Evolutionary conservation across 2,329 filamentous ascomycete species (phyloP), one percentile per base, ranked within the genome.

Genomic region (Scytalidium lignicola): DNA sequence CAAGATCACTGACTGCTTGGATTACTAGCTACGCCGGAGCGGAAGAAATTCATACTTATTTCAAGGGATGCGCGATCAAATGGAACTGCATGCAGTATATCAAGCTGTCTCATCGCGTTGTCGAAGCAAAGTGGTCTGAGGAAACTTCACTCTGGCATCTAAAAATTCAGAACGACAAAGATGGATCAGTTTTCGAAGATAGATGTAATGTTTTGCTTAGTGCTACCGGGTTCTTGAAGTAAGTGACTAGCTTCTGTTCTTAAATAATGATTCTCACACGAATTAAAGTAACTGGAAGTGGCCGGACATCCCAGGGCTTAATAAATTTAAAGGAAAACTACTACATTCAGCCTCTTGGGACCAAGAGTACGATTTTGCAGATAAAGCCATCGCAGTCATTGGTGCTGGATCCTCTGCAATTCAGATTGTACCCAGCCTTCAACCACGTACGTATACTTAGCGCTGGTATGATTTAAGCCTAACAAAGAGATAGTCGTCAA

Each of bases 301-400:
- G 70, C 79, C 79, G 1, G 68, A 71, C 17, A 71, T 82, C 19
- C 68, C 72, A 0, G 80, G 79, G 0, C 51, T 76, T 0, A 55
- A 71, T 1, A 66, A 64, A n/a, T 85, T 80, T 64, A 62, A 70
- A 44, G 80, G 80, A 5, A 59, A 64, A 6, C 62, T 80, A 5
- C 68, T 80, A 41, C 80, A 83, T 57, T 76, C 76, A 0, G 74
- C 80, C 1, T 68, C 70, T 29, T 84, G 78, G 78, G 71, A 77
- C 1, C 62, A 74, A 3, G 68, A 71, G 15, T 64, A 77, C 8
- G 67, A 75, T 15, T 62, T 79, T 5, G 58, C 58, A 1, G 70
- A 64, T 19, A 77, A 78, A 51, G 64, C 66, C 8, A 73, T 79
- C 20, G 71, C 72, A 5, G 59, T 82, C 15, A 74, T 82, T 43